Base-by-base conservation (phyloP, 305 asterid species). In the Solanum hybrid region DNA sequence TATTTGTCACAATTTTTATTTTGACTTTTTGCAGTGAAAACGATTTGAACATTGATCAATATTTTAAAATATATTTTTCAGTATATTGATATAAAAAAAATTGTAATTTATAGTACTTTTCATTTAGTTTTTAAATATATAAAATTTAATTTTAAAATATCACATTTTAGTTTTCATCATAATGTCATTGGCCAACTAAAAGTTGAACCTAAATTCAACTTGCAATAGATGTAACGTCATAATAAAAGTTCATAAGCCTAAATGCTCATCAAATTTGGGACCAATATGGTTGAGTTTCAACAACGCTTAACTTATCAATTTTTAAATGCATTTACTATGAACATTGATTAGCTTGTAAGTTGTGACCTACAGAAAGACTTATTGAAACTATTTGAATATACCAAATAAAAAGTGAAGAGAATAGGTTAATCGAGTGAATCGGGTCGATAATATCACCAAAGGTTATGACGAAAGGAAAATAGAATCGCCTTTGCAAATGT, bases 21-120 rank as follows among this genome's bases (percentile, higher is more conserved):
- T 60, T 60, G 0, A 2, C 0, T 56, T 56, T 17, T 56, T 56
- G 1, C 10, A 60, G 26, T 20, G 2, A 20, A 60, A 7, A 7
- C 0, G 0, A 1, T 60, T 60, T 64, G 1, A 22, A 64, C 12
- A 20, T 8, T 64, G 0, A 64, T 8, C 6, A 64, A 64, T 64
- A 64, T 20, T 64, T 64, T 7, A 64, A 64, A 8, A 64, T 64
- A 60, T 64, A 64, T 4, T 64, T 22, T 7, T 7, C 2, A 60
- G 2, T 56, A 56, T 17, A 56, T 60, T 60, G 0, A 64, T 64
- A 64, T 64, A 8, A 22, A 0, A 64, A 64, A 64, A 22, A 20
- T 22, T 60, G 0, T 1, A 56, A 60, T 8, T 20, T 20, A 60
- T 60, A 60, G 0, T 60, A 56, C 2, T 20, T 60, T 0, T 7